Evolutionary conservation across 192 early-diverging fungal genomes (phyloP).

Genomic region (Phycomyces nitens): DNA sequence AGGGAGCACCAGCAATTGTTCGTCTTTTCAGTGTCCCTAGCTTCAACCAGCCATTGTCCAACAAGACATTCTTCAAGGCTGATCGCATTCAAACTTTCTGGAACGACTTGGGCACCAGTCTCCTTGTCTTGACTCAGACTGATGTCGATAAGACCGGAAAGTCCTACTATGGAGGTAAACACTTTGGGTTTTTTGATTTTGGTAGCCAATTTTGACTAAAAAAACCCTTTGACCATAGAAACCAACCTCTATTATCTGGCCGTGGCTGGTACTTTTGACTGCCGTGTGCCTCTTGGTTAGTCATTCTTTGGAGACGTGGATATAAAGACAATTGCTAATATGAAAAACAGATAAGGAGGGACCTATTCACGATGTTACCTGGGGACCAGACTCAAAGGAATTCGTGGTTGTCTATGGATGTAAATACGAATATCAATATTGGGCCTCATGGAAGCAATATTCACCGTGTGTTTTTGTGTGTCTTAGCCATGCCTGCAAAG

Average conservation of each 20-base stretch:
- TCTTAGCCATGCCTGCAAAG: conserved; percentile 79
- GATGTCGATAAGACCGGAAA: conserved; percentile 94
- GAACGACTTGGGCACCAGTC: conserved; percentile 84
- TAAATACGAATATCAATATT: neutral
- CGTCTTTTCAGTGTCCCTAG: conserved; percentile 80
- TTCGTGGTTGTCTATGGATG: conserved; percentile 93
- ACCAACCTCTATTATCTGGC: conserved; percentile 89
- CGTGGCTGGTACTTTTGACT: conserved; percentile 89
- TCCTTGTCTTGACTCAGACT: conserved; percentile 90
- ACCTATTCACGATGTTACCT: conserved; percentile 93
- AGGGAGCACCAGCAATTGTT: conserved; percentile 80
- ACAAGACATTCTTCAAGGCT: conserved; percentile 94
- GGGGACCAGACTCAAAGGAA: conserved; percentile 95
- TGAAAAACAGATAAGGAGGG: conserved; percentile 61
- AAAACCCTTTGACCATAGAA: too few relatives aligned
- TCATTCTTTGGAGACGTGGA: neutral
- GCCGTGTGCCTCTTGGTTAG: conserved; percentile 66
- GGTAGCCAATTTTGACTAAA: too few relatives aligned
- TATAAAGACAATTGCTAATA: neutral
- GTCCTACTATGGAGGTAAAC: conserved; percentile 89
- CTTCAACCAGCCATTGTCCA: conserved; percentile 66
- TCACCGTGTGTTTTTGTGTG: neutral
- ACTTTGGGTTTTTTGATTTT: too few relatives aligned
- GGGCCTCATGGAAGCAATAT: neutral
- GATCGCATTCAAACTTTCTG: conserved; percentile 92